Evolutionary conservation across 2,329 filamentous ascomycete species (phyloP).

Genomic region (Chrysosphaeria jannelii): DNA sequence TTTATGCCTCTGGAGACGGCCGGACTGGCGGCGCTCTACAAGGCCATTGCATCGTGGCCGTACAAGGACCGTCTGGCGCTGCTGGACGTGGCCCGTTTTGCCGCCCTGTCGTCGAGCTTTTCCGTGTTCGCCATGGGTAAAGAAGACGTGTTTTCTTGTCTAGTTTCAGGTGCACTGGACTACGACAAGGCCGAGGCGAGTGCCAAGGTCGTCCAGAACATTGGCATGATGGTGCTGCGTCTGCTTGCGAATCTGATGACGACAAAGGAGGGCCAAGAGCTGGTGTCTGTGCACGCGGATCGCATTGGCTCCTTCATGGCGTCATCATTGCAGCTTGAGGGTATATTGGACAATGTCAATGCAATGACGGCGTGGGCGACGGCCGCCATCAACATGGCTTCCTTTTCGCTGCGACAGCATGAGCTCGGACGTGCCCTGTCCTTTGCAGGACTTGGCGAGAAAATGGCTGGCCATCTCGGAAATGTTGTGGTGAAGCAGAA

Average conservation of each 20-base stretch:
- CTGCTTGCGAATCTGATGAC: conserved; percentile 62
- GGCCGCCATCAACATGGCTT: conserved; percentile 56
- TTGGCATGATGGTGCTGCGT: conserved; percentile 62
- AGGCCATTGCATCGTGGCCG: conserved; percentile 52
- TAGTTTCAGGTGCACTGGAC: conserved; percentile 7
- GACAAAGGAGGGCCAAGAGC: conserved; percentile 35
- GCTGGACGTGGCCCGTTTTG: conserved; percentile 63
- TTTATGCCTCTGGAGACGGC: conserved; percentile 9
- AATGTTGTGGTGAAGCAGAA: conserved; percentile 33
- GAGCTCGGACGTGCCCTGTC: conserved; percentile 12
- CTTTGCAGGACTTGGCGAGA: conserved; percentile 15
- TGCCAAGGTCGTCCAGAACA: conserved; percentile 36
- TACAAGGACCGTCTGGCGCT: conserved; percentile 52
- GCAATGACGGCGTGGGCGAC: conserved; percentile 60
- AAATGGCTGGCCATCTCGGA: conserved; percentile 28
- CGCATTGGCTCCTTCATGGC: not conserved
- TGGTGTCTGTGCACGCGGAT: conserved; percentile 20
- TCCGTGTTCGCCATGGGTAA: conserved; percentile 25
- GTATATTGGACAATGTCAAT: conserved; percentile 53
- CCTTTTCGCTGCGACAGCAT: conserved; percentile 25
- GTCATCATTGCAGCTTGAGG: conserved; percentile 3
- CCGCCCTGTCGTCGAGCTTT: conserved; percentile 37
- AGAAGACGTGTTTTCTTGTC: conserved; percentile 3
- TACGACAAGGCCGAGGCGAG: conserved; percentile 15
- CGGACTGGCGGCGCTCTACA: conserved; percentile 31